Conservation (phyloP, 805 yeast genomes). For the Blastobotrys attinorum region DNA sequence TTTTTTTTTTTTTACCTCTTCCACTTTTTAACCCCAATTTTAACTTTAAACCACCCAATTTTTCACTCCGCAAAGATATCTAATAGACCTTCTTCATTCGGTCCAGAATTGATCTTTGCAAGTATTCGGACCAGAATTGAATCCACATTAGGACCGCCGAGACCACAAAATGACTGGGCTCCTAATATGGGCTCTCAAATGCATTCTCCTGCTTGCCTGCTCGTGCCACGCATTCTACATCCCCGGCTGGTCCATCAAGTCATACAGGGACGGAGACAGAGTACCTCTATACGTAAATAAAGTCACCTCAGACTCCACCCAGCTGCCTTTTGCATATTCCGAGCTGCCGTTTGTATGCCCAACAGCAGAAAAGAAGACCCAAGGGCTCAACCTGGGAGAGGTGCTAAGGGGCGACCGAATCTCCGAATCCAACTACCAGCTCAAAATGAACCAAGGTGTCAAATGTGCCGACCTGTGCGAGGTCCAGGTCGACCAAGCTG, state of each 20-base stretch:
- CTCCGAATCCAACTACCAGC: conserved; percentile 64
- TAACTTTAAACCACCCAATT: no score
- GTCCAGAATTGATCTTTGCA: no score
- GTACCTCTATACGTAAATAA: conserved; percentile 70
- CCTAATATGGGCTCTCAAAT: background rate
- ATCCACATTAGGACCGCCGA: no score
- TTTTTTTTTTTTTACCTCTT: no score
- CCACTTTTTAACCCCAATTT: no score
- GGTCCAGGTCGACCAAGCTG: conserved; percentile 44
- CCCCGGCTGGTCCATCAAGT: conserved; percentile 32
- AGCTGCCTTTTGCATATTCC: conserved; percentile 68
- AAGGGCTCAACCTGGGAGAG: conserved; percentile 66
- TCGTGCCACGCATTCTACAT: conserved; percentile 14
- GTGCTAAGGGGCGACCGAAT: conserved; percentile 74
- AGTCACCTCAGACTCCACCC: conserved; percentile 69
- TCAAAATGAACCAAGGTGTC: conserved; percentile 55
- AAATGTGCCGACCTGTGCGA: conserved; percentile 65
- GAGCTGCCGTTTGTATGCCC: conserved; percentile 79
- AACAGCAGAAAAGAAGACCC: conserved; percentile 38
- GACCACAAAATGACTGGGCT: no score
- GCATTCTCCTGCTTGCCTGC: background rate
- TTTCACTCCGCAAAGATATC: no score
- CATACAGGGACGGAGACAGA: conserved; percentile 43
- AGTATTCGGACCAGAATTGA: no score
- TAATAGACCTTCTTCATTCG: no score